Evolutionary conservation across 2,329 filamentous ascomycete genomes (phyloP), one percentile per base, ranked within the genome.

Genomic region (Colletotrichum sp.): DNA sequence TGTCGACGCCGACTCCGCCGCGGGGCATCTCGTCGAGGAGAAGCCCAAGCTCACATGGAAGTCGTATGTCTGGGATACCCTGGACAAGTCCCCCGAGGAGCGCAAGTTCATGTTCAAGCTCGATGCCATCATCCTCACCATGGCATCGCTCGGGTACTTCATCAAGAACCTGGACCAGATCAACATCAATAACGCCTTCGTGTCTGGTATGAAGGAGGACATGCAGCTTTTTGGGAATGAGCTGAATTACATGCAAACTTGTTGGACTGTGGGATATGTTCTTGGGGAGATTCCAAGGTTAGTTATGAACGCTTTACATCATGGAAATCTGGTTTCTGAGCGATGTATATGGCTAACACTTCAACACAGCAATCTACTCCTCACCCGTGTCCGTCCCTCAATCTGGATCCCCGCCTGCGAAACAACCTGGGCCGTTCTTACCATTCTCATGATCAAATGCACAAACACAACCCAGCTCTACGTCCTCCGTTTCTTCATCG

Each of bases 31-130:
- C 36, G 75, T 81, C 18, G 79, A 81, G 28, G 76, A 82, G 36
- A 80, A 79, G 8, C 85, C 85, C 0, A 84, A 85, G 63, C 75
- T 77, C 39, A 88, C 85, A 28, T 89, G 88, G 88, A 83, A 83
- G 28, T 88, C 87, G 0, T 87, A 88, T 62, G 12, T 89, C n/a
- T 89, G 88, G 88, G 88, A 89, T 75, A 88, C 87, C 0, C 83
- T 89, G 26, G 85, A 87, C 74, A 87, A 87, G 77, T 83, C 84
- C 0, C 84, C 84, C 0, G 83, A 85, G 64, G 86, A 88, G 75
- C 81, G 83, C 3, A 80, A 77, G 13, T 86, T 88, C 34, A 79
- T 88, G 13, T 84, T 87, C 79, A 88, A 87, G 78, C 79, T 88
- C 2, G 87, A 88, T 57, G 83, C 83, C 12, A 81, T 85, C 3